A percentile compares a stretch with the other conserved stretches of the same genome.
phyloP scores from a whole-genome alignment of 495 filamentous ascomycete genomes.

The Aspergillus leporis region DNA sequence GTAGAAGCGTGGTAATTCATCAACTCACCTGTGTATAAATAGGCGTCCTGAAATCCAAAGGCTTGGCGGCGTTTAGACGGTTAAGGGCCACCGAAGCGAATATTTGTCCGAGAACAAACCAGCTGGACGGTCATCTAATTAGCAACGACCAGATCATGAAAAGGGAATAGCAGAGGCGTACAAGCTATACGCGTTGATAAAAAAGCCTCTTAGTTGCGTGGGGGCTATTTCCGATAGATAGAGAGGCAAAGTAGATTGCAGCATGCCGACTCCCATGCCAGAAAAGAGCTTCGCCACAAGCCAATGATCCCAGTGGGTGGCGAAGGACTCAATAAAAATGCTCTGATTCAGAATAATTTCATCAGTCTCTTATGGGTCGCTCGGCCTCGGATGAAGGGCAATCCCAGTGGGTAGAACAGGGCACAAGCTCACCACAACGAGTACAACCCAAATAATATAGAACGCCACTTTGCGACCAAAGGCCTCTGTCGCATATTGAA shows the following conservation, averaged over 20 bases:
- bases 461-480: slow-evolving; percentile 17
- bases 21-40: slow-evolving; percentile 42
- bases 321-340: slow-evolving; percentile 39
- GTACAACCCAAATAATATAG: slow-evolving; percentile 18
- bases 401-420: background rate
- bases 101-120: slow-evolving; percentile 44
- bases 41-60: slow-evolving; percentile 35
- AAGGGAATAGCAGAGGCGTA: slow-evolving; percentile 11
- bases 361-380: background rate
- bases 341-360: slow-evolving; percentile 25
- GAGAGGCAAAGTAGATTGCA: slow-evolving; percentile 43
- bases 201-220: slow-evolving; percentile 38
- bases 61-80: slow-evolving; percentile 24
- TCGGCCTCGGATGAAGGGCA: too few species aligned
- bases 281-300: slow-evolving; percentile 43
- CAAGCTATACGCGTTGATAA: slow-evolving; percentile 44
- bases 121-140: slow-evolving; percentile 5
- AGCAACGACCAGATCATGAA: background rate
- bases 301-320: slow-evolving; percentile 39
- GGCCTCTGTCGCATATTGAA: slow-evolving; percentile 34
- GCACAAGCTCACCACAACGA: slow-evolving; percentile 8
- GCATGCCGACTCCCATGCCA: slow-evolving; percentile 43
- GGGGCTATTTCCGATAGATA: slow-evolving; percentile 44
- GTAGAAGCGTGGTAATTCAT: background rate
- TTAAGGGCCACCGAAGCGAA: slow-evolving; percentile 42